These are phyloP conservation scores for Alternaria brassicae DNA, from an alignment of 2,329 filamentous ascomycete genomes.

Conservation along the genomic window DNA sequence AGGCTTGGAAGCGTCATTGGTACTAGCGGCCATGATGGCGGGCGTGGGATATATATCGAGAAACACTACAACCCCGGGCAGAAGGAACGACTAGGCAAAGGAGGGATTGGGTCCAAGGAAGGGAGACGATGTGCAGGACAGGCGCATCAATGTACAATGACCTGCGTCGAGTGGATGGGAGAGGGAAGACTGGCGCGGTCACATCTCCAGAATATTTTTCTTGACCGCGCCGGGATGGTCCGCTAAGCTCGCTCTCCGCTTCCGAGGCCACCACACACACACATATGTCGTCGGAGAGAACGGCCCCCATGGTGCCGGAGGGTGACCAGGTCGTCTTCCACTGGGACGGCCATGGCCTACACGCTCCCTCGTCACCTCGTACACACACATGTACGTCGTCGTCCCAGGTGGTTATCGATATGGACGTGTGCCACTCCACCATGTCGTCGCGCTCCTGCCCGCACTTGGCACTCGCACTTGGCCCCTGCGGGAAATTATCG, in stretches of 20 bases:
- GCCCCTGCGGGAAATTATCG: slow-evolving; percentile 10
- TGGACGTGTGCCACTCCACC: not conserved
- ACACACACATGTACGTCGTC: not conserved
- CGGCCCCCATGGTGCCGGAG: slow-evolving; percentile 11
- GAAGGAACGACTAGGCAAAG: slow-evolving; percentile 32
- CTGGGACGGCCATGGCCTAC: not conserved
- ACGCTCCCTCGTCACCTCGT: not conserved
- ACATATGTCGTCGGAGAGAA: slow-evolving; percentile 11
- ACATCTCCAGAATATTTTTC: slow-evolving; percentile 41
- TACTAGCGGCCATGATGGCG: slow-evolving; percentile 44
- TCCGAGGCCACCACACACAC: slow-evolving; percentile 13
- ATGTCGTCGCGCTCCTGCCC: slow-evolving; percentile 1
- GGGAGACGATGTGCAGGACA: slow-evolving; percentile 38
- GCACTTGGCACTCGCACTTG: slow-evolving; percentile 6
- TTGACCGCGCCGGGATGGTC: slow-evolving; percentile 26
- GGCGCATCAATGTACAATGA: slow-evolving; percentile 47
- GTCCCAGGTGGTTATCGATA: not conserved
- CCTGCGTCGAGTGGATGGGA: slow-evolving; percentile 25
- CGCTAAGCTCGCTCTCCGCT: slow-evolving; percentile 28
- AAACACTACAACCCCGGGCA: slow-evolving; percentile 24
- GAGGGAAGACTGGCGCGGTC: slow-evolving; percentile 8
- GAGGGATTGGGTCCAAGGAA: slow-evolving; percentile 31
- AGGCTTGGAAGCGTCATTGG: slow-evolving; percentile 49
- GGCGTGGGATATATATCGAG: slow-evolving; percentile 12
- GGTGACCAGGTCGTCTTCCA: not conserved